These are phyloP conservation scores for Xylariaceae sp. DNA, from an alignment of 2,329 filamentous ascomycete species.

Conservation along the genomic window DNA sequence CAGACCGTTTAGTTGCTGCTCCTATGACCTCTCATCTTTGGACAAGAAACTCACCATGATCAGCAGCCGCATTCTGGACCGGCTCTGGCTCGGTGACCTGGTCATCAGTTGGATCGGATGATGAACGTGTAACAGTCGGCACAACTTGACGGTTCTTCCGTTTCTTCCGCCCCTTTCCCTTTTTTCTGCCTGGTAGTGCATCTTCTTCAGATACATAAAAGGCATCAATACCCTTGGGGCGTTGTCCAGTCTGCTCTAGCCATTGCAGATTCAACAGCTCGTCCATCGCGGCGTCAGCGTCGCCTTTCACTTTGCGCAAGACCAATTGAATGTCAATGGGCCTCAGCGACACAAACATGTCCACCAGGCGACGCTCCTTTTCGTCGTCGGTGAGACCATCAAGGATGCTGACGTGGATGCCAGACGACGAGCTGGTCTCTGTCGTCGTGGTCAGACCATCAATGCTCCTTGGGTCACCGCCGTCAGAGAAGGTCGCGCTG, in stretches of 20 bases:
- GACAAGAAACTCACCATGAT: slow-evolving; percentile 20
- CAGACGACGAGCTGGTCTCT: slow-evolving; percentile 23
- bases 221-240: slow-evolving; percentile 73
- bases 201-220: slow-evolving; percentile 60
- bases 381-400: slow-evolving; percentile 50
- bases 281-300: slow-evolving; percentile 69
- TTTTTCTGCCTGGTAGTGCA: slow-evolving; percentile 34
- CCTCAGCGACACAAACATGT: slow-evolving; percentile 69
- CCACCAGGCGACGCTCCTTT: slow-evolving; percentile 60
- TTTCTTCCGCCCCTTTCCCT: slow-evolving; percentile 34
- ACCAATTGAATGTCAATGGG: slow-evolving; percentile 62
- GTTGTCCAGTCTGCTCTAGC: slow-evolving; percentile 63
- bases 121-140: no score
- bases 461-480: slow-evolving; percentile 27
- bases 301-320: slow-evolving; percentile 62
- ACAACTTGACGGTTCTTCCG: slow-evolving; percentile 17
- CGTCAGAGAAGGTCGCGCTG: slow-evolving; percentile 10
- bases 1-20: slow-evolving; percentile 7
- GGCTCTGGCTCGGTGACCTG: no score
- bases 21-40: not conserved
- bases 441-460: slow-evolving; percentile 25
- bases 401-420: slow-evolving; percentile 29
- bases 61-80: slow-evolving; percentile 8
- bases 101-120: no score
- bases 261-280: slow-evolving; percentile 75